phyloP scores from a whole-genome alignment of 371 early-diverging fungal genomes.

The Rhizopus delemar region DNA sequence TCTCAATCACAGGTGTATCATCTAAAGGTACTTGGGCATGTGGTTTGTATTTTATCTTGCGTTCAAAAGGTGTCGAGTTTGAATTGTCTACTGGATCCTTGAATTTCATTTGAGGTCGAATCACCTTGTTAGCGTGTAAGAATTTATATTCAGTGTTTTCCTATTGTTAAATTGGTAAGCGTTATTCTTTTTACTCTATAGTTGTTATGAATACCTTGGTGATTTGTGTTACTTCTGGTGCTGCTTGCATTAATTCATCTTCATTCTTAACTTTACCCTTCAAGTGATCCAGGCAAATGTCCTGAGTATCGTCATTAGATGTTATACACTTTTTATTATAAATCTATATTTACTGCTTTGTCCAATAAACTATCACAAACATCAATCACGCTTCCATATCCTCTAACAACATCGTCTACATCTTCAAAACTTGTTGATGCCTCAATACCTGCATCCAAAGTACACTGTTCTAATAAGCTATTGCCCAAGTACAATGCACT shows the following conservation, averaged over 20 bases:
- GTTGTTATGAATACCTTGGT: conserved; percentile 35
- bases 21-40: conserved; percentile 82
- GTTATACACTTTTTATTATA: neutral
- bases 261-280: conserved; percentile 45
- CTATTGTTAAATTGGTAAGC: conserved; percentile 6
- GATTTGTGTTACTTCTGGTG: conserved; percentile 59
- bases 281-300: conserved; percentile 58
- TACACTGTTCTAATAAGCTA: conserved; percentile 52
- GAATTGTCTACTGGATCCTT: conserved; percentile 87
- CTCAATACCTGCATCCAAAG: conserved; percentile 33
- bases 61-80: conserved; percentile 66
- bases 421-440: conserved; percentile 44
- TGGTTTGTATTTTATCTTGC: conserved; percentile 80
- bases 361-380: conserved; percentile 84
- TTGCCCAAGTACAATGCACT: conserved; percentile 63
- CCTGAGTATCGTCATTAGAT: conserved; percentile 26
- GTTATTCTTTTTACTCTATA: neutral
- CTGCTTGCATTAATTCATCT: conserved; percentile 43
- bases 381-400: conserved; percentile 69
- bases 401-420: conserved; percentile 69
- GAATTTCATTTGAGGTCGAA: conserved; percentile 87
- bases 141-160: conserved; percentile 56
- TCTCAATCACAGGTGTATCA: conserved; percentile 3
- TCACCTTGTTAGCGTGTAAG: conserved; percentile 75
- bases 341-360: conserved; percentile 62